phyloP scores from a whole-genome alignment of 2,329 filamentous ascomycete genomes.

The Bisporella sp. region DNA sequence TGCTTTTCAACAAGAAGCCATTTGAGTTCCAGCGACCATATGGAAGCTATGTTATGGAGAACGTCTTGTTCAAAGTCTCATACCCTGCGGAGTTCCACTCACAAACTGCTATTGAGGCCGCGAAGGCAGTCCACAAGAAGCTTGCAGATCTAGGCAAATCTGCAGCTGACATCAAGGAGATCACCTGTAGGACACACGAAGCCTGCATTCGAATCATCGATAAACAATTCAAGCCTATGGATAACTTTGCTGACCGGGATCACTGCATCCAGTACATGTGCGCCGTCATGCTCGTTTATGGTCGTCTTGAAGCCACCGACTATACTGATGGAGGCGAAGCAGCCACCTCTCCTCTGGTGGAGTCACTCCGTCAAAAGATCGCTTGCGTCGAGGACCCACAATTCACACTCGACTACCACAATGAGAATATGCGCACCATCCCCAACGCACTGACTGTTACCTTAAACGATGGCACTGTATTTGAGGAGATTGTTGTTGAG shows the following conservation, averaged over 20 bases:
- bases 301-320: slow-evolving; percentile 86
- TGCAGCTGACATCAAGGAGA: slow-evolving; percentile 84
- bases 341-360: slow-evolving; percentile 80
- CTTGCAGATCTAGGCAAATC: slow-evolving; percentile 82
- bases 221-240: slow-evolving; percentile 99
- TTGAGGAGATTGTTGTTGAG: slow-evolving; percentile 88
- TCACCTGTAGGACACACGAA: slow-evolving; percentile 95
- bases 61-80: slow-evolving; percentile 99
- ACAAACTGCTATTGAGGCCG: slow-evolving; percentile 94
- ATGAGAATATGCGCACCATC: slow-evolving; percentile 89
- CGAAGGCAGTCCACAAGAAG: slow-evolving; percentile 78
- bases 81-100: slow-evolving; percentile 99
- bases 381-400: slow-evolving; percentile 92
- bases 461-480: slow-evolving; percentile 85
- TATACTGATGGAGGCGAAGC: slow-evolving; percentile 92
- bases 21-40: slow-evolving; percentile 96
- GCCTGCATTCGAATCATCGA: slow-evolving; percentile 98
- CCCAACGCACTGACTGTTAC: slow-evolving; percentile 94
- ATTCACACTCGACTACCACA: slow-evolving; percentile 93
- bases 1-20: slow-evolving; percentile 91
- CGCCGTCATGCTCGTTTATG: slow-evolving; percentile 89
- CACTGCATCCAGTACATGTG: slow-evolving; percentile 99
- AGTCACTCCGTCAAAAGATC: slow-evolving; percentile 89
- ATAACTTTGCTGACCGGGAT: slow-evolving; percentile 99
- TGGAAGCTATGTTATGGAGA: slow-evolving; percentile 99